Evolutionary conservation across 352 stramenopile species (phyloP).

Genomic region (Globisporangium polare): DNA sequence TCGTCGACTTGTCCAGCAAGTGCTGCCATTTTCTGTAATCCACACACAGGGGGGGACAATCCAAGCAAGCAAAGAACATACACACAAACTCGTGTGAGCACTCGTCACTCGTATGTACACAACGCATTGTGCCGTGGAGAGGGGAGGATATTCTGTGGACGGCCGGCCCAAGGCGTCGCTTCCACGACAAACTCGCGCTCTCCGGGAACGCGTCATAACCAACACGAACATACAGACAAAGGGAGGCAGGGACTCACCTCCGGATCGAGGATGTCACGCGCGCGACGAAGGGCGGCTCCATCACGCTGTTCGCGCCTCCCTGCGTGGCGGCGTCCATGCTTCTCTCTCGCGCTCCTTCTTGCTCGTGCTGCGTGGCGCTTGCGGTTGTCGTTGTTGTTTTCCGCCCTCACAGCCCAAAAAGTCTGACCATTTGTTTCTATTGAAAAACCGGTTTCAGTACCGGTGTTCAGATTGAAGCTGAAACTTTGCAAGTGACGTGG

Average conservation of each 20-base stretch:
- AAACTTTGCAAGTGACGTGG: neutral
- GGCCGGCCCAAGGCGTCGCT: neutral
- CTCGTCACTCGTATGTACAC: neutral
- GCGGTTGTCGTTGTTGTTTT: neutral
- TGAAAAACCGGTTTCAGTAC: neutral
- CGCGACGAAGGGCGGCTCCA: conserved; percentile 76
- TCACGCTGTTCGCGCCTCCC: conserved; percentile 59
- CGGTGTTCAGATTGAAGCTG: neutral
- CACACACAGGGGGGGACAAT: neutral
- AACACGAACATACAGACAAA: neutral
- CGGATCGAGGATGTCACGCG: conserved; percentile 75
- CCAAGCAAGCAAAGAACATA: neutral
- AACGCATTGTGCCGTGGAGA: neutral
- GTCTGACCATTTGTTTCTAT: too few species aligned
- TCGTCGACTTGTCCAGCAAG: conserved; percentile 97
- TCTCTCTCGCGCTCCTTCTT: neutral
- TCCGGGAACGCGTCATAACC: neutral
- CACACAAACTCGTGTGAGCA: conserved; percentile 5
- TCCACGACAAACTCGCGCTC: neutral
- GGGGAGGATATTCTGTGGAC: neutral
- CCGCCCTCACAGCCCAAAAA: neutral
- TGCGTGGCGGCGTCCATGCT: conserved; percentile 26
- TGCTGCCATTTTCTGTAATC: conserved; percentile 94
- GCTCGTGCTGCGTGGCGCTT: neutral
- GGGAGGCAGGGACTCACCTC: conserved; percentile 31